These are phyloP conservation scores for Cyberlindnera bimundalis DNA, from an alignment of 805 yeast genomes.

Conservation along the genomic window DNA sequence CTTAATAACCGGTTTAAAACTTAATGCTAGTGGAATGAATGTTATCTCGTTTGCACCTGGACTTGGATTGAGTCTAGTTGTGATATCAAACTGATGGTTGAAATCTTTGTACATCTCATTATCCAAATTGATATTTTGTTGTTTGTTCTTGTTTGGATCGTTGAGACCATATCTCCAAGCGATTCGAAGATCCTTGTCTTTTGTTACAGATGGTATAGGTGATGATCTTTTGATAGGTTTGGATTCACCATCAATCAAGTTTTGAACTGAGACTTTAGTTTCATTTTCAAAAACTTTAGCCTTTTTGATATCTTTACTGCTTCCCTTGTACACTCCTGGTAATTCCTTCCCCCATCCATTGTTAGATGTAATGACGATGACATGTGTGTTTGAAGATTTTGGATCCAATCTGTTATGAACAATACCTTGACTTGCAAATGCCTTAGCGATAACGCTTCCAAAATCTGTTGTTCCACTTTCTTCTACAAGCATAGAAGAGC, in stretches of 20 bases:
- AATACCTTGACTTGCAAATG: slow-evolving; percentile 75
- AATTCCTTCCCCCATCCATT: slow-evolving; percentile 61
- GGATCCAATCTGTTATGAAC: slow-evolving; percentile 53
- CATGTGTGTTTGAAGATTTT: slow-evolving; percentile 47
- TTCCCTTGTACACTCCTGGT: slow-evolving; percentile 75
- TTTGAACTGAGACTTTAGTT: slow-evolving; percentile 63
- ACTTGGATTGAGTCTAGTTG: slow-evolving; percentile 64
- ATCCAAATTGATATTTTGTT: slow-evolving; percentile 19
- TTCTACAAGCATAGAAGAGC: slow-evolving; percentile 64
- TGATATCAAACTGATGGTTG: slow-evolving; percentile 70
- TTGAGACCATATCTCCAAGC: slow-evolving; percentile 89
- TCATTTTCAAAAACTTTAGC: slow-evolving; percentile 54
- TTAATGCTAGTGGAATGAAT: slow-evolving; percentile 41
- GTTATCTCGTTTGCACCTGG: slow-evolving; percentile 61
- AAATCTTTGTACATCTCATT: slow-evolving; percentile 48
- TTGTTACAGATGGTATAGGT: neutral
- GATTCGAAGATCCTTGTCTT: slow-evolving; percentile 59
- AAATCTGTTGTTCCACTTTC: slow-evolving; percentile 91
- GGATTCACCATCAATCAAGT: slow-evolving; percentile 41
- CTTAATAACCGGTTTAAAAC: slow-evolving; percentile 29
- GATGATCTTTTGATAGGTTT: slow-evolving; percentile 1
- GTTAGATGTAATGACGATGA: slow-evolving; percentile 59
- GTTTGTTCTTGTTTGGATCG: slow-evolving; percentile 29
- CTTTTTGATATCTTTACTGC: slow-evolving; percentile 62
- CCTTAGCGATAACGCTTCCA: slow-evolving; percentile 61